Conservation (phyloP, 1,284 basidiomycete species). For the Apiotrichum laibachii region DNA sequence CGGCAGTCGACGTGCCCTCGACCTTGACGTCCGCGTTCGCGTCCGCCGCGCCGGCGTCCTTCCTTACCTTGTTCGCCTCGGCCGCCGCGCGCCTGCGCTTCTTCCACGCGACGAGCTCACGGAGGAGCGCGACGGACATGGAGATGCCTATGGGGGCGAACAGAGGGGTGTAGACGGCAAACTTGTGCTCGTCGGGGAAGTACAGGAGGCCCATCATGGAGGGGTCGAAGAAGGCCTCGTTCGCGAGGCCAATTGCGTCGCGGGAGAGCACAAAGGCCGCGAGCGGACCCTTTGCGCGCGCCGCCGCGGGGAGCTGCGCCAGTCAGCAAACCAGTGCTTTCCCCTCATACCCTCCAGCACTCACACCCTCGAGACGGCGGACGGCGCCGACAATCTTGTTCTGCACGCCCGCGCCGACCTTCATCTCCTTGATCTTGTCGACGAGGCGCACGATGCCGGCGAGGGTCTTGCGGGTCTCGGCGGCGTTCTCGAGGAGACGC, state of each 20-base stretch:
- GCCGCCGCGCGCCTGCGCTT: slow-evolving; percentile 19
- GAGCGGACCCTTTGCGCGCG: slow-evolving; percentile 8
- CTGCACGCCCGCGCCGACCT: slow-evolving; percentile 71
- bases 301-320: slow-evolving; percentile 8
- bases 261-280: slow-evolving; percentile 61
- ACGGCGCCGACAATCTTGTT: slow-evolving; percentile 69
- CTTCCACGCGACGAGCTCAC: slow-evolving; percentile 65
- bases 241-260: slow-evolving; percentile 68
- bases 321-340: too few relatives aligned
- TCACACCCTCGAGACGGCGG: slow-evolving; percentile 65
- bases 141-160: slow-evolving; percentile 86
- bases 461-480: slow-evolving; percentile 69
- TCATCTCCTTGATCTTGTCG: slow-evolving; percentile 83
- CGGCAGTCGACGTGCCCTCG: background rate
- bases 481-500: slow-evolving; percentile 68
- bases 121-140: slow-evolving; percentile 67
- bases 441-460: slow-evolving; percentile 77
- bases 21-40: background rate
- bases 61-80: background rate
- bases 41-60: background rate
- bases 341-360: too few relatives aligned
- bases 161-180: slow-evolving; percentile 87
- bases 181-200: slow-evolving; percentile 93
- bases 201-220: slow-evolving; percentile 93
- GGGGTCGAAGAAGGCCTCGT: slow-evolving; percentile 93